A percentile compares a stretch with the other conserved stretches of the same genome.
Evolutionary conservation across 225 moss, liverwort and hornwort genomes (phyloP).

Genomic region (Bryoerythrophyllum caledonicum): DNA sequence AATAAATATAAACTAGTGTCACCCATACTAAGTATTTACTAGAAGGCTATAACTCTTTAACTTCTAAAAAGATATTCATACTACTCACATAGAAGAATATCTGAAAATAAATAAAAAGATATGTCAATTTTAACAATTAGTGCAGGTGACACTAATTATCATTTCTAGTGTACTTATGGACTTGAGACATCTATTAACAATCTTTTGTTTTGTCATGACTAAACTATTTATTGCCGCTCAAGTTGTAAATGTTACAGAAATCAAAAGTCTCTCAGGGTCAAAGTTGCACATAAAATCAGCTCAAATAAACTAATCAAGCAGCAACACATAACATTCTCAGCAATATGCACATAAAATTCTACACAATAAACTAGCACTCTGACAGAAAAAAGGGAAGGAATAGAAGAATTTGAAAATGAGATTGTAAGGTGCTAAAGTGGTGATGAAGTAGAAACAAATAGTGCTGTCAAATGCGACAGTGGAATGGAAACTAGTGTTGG

Average conservation of each 20-base stretch:
- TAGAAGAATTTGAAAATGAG: not conserved
- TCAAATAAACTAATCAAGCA: not conserved
- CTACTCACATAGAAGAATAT: no score
- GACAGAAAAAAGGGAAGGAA: not conserved
- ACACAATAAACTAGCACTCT: not conserved
- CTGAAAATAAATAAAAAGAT: no score
- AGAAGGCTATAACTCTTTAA: no score
- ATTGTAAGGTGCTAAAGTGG: not conserved
- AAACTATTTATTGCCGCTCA: no score
- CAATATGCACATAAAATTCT: not conserved
- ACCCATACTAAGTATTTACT: no score
- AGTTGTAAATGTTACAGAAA: not conserved
- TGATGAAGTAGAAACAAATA: not conserved
- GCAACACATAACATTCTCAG: not conserved
- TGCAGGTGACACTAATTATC: no score
- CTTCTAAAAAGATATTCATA: no score
- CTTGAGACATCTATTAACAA: not conserved
- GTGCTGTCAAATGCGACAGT: constrained; percentile 6
- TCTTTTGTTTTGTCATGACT: no score
- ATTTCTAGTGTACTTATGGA: no score
- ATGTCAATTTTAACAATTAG: no score
- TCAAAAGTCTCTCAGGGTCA: not conserved
- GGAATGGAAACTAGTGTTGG: constrained; percentile 22
- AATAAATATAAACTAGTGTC: no score
- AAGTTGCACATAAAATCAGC: not conserved